Base-by-base conservation (phyloP, 495 filamentous ascomycete genomes). In the Darksidea phi region DNA sequence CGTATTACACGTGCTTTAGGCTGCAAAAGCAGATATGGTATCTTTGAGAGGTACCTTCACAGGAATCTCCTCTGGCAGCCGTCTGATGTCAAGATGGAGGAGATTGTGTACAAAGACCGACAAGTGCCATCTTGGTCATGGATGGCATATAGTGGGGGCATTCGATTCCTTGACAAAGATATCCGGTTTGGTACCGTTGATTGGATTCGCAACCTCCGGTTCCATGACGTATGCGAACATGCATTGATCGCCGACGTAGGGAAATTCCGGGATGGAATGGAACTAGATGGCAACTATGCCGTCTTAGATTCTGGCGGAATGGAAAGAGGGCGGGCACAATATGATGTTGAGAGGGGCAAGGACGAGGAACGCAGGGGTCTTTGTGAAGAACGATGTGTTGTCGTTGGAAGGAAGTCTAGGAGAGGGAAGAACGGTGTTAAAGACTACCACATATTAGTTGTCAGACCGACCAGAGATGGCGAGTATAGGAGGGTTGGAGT, bases 141-240 rank as follows among this genome's bases (percentile, higher is more conserved):
- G 28, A 32, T 32, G 28, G 28, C 28, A 32, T 32, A 32, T 32
- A 10, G 10, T 32, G 28, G 28, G 24, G 38, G 53, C 20, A 56
- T 56, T 32, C 36, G 43, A 17, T 46, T 56, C 24, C 12, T 56
- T 32, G 28, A 32, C 28, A 10, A 32, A 24, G 53, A 56, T 20
- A 46, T 45, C 41, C 34, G 4, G 12, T 46, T 45, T 23, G 38
- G 38, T 24, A 17, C 18, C 12, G 53, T 56, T 43, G 53, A 47
- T 45, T 56, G 53, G 53, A 46, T 43, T 32, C 10, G 23, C 24
- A 26, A 56, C 17, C 53, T 56, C 53, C 34, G 18, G 11, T 32
- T 32, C 28, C 28, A 32, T 32, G 28, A 32, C 28, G 28, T 4
- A 32, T 32, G 28, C 28, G 28, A 32, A 32, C 28, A 32, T 32